Conservation (phyloP, 2,329 filamentous ascomycete genomes). For the Bisporella sp. region DNA sequence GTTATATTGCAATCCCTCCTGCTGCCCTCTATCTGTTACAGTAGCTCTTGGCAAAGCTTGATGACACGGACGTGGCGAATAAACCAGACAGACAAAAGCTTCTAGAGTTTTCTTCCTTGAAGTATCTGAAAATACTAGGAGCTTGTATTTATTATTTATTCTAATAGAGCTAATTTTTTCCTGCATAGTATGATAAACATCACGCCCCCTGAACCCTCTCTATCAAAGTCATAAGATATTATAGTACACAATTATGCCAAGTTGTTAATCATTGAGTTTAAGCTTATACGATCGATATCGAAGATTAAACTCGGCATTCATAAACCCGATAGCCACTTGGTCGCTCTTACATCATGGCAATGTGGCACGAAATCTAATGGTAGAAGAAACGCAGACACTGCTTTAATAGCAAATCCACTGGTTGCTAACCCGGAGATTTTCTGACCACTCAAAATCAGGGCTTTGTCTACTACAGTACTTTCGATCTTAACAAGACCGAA, state of each 20-base stretch:
- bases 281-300: conserved; percentile 12
- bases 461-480: conserved; percentile 6
- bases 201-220: no score
- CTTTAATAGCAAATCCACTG: conserved; percentile 15
- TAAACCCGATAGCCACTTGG: conserved; percentile 12
- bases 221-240: neutral
- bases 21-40: no score
- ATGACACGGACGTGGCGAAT: no score
- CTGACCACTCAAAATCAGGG: conserved; percentile 5
- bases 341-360: conserved; percentile 12
- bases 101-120: no score
- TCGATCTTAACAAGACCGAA: conserved; percentile 9
- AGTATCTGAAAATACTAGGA: no score
- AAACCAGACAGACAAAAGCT: no score
- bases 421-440: conserved; percentile 9
- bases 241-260: neutral
- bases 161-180: no score
- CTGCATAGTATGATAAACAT: no score
- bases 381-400: conserved; percentile 8
- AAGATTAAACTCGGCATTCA: conserved; percentile 14
- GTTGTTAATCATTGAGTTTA: conserved; percentile 6
- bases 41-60: no score
- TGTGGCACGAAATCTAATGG: conserved; percentile 7
- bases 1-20: no score
- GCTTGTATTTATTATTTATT: no score